A percentile compares a stretch with the other conserved stretches of the same genome.
Conservation (phyloP, 2,329 filamentous ascomycete genomes). For the Pezizomycotina sp. region DNA sequence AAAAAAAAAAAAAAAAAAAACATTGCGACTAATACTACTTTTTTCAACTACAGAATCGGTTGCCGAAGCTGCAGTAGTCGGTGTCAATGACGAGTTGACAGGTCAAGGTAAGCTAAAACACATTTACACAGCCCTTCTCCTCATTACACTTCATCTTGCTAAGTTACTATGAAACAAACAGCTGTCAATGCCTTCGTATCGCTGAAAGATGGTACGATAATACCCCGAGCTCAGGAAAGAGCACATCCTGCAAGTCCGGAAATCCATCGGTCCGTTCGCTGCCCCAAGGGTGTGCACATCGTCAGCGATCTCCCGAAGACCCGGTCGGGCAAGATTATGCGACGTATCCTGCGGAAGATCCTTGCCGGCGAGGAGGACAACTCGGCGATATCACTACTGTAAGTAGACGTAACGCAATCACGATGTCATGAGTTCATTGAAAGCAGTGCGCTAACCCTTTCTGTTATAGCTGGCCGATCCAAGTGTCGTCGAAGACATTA, state of each 20-base stretch:
- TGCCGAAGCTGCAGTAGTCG: conserved; percentile 88
- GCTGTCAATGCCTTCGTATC: conserved; percentile 93
- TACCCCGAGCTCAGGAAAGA: conserved; percentile 79
- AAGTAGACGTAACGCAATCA: conserved; percentile 31
- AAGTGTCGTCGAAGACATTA: conserved; percentile 75
- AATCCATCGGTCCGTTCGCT: conserved; percentile 93
- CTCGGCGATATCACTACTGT: conserved; percentile 85
- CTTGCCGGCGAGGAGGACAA: conserved; percentile 89
- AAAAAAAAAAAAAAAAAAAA: background rate
- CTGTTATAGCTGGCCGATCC: conserved; percentile 63
- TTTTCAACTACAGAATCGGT: conserved; percentile 40
- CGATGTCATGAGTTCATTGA: conserved; percentile 11
- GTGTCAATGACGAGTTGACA: conserved; percentile 80
- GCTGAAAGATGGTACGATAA: conserved; percentile 71
- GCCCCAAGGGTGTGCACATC: conserved; percentile 75
- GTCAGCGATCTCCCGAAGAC: conserved; percentile 95
- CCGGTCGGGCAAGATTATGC: conserved; percentile 96
- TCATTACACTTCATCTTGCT: background rate
- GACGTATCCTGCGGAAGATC: conserved; percentile 91
- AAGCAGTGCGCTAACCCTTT: conserved; percentile 4
- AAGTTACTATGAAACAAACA: background rate
- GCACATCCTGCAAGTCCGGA: conserved; percentile 81
- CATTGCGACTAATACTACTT: background rate
- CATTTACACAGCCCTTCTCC: background rate
- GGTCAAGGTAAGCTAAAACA: conserved; percentile 46